Evolutionary conservation across 768 basidiomycete species (phyloP).

Genomic region (Tremella yokohamensis): DNA sequence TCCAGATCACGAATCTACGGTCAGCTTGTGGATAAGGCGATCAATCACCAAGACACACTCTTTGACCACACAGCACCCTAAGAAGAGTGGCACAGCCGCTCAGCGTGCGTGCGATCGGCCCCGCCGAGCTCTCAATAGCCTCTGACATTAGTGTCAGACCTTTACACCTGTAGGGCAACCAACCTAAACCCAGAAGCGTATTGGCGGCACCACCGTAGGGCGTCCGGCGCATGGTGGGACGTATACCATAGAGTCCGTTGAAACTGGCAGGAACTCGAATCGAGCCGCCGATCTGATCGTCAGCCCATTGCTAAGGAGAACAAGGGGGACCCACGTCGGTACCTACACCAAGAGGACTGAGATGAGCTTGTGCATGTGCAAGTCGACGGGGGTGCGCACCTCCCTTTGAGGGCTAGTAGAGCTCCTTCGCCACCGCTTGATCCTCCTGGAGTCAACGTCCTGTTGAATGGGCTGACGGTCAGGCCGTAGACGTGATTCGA

Average conservation of each 20-base stretch:
- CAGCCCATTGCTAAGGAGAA: background rate
- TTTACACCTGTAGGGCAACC: background rate
- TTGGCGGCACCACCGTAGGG: conserved; percentile 6
- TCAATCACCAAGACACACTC: no score
- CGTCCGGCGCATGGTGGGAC: conserved; percentile 10
- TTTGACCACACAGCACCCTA: background rate
- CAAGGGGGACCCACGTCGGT: background rate
- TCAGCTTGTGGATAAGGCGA: background rate
- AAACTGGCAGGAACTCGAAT: conserved; percentile 23
- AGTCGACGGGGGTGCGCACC: background rate
- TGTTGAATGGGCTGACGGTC: conserved; percentile 22
- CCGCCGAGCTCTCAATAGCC: conserved; percentile 6
- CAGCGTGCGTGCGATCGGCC: conserved; percentile 3
- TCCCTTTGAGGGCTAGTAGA: conserved; percentile 16
- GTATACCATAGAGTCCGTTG: conserved; percentile 28
- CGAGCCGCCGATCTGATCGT: conserved; percentile 17
- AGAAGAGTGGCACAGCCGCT: conserved; percentile 1
- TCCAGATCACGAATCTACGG: background rate
- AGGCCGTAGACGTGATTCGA: conserved; percentile 17
- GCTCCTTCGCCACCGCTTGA: conserved; percentile 28
- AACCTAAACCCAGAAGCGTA: background rate
- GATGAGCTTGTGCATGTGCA: background rate
- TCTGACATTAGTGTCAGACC: background rate
- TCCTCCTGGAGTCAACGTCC: conserved; percentile 21
- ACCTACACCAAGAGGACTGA: conserved; percentile 7